phyloP scores from a whole-genome alignment of 495 filamentous ascomycete species.

The Schizothecium vesticola region DNA sequence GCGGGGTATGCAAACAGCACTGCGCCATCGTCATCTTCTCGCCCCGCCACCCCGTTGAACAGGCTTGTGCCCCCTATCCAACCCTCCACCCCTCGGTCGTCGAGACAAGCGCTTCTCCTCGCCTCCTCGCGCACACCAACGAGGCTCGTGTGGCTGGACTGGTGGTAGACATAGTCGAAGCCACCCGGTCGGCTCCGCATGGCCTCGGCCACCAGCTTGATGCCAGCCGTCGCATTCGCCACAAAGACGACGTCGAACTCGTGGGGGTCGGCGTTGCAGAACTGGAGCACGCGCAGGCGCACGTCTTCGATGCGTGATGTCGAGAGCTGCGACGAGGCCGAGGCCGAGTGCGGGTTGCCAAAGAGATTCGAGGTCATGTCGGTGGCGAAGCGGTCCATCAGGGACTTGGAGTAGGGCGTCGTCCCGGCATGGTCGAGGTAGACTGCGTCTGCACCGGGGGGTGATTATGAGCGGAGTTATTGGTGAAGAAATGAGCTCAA shows the following conservation, averaged over 20 bases:
- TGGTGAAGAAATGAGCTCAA: background rate
- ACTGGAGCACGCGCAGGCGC: slow-evolving; percentile 63
- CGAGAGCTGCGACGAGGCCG: slow-evolving; percentile 70
- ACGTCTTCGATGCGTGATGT: slow-evolving; percentile 70
- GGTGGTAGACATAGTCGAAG: slow-evolving; percentile 80
- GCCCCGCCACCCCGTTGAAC: slow-evolving; percentile 13
- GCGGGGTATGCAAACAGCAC: slow-evolving; percentile 78
- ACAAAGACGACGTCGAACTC: slow-evolving; percentile 89
- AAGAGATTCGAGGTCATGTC: slow-evolving; percentile 76
- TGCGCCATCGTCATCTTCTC: slow-evolving; percentile 12
- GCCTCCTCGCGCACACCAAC: slow-evolving; percentile 77
- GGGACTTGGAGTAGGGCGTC: slow-evolving; percentile 72
- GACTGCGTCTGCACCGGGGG: slow-evolving; percentile 58
- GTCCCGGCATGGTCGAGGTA: slow-evolving; percentile 95
- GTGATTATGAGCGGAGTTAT: slow-evolving; percentile 3
- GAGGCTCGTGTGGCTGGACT: slow-evolving; percentile 81
- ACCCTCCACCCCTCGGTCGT: slow-evolving; percentile 58
- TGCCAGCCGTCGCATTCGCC: slow-evolving; percentile 84
- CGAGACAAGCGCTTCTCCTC: slow-evolving; percentile 58
- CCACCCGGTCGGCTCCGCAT: slow-evolving; percentile 58
- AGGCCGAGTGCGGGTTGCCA: slow-evolving; percentile 90
- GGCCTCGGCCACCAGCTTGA: slow-evolving; percentile 78
- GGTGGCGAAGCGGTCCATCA: slow-evolving; percentile 68
- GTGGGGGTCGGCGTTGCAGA: slow-evolving; percentile 79
- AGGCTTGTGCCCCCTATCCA: slow-evolving; percentile 49